Percentiles rank a stretch among this genome's conserved stretches.
Evolutionary conservation across 345 rosid genomes (phyloP).

Genomic region (Citrus inodora): DNA sequence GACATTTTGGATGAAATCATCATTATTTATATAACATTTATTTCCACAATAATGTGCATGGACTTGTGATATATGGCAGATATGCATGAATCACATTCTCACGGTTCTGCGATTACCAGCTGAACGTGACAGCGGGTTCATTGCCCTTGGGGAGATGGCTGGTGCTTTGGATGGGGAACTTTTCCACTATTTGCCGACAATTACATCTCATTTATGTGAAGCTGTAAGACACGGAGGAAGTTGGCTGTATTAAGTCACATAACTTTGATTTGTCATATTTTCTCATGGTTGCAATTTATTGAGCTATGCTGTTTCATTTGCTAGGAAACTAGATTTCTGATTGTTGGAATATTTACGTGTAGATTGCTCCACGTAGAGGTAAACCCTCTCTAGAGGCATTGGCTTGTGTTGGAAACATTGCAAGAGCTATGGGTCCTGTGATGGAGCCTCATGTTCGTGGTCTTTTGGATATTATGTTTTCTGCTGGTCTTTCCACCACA

Average conservation of each 20-base stretch:
- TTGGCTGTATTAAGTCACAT: neutral
- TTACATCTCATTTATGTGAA: slow-evolving; percentile 83
- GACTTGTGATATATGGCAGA: slow-evolving; percentile 46
- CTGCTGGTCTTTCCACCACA: slow-evolving; percentile 78
- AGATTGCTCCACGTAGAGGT: slow-evolving; percentile 99
- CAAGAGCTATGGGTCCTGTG: slow-evolving; percentile 87
- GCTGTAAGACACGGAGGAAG: slow-evolving; percentile 54
- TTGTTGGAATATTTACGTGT: slow-evolving; percentile 20
- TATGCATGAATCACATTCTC: slow-evolving; percentile 95
- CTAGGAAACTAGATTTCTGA: slow-evolving; percentile 7
- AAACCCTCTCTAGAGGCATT: slow-evolving; percentile 94
- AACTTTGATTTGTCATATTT: slow-evolving; percentile 11
- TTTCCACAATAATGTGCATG: neutral
- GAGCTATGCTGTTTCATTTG: slow-evolving; percentile 4
- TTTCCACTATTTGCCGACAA: slow-evolving; percentile 89
- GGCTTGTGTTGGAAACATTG: slow-evolving; percentile 95
- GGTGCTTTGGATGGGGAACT: slow-evolving; percentile 99
- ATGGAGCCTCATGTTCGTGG: slow-evolving; percentile 83
- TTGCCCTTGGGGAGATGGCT: slow-evolving; percentile 99
- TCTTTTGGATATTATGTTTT: slow-evolving; percentile 83
- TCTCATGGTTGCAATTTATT: slow-evolving; percentile 6
- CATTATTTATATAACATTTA: neutral
- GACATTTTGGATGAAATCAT: slow-evolving; percentile 5
- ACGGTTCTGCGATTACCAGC: slow-evolving; percentile 78
- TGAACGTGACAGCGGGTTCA: slow-evolving; percentile 95